These are phyloP conservation scores for Leccinum pellstonianum DNA, from an alignment of 768 basidiomycete genomes.

Conservation along the genomic window DNA sequence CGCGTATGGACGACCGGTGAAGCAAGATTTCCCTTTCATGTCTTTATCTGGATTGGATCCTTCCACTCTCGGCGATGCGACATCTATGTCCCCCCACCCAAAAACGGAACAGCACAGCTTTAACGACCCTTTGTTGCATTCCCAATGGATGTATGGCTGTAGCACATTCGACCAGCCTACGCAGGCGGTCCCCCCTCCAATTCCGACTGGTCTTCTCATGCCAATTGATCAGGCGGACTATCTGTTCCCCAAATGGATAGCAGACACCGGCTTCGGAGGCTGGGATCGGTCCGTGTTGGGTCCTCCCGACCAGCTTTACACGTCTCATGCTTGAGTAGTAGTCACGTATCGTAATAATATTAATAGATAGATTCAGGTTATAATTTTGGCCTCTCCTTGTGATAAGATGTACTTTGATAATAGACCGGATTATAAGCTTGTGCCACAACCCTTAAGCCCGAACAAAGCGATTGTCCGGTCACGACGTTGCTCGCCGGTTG, in stretches of 20 bases:
- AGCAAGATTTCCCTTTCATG: background rate
- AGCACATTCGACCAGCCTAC: background rate
- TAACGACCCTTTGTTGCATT: slow-evolving; percentile 2
- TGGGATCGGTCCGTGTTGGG: slow-evolving; percentile 14
- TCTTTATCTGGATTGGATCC: background rate
- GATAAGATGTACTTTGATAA: too few species aligned
- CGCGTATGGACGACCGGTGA: background rate
- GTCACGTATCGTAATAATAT: background rate
- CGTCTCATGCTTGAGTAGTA: background rate
- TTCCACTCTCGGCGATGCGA: background rate
- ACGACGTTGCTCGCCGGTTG: too few species aligned
- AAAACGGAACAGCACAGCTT: background rate
- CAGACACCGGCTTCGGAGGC: slow-evolving; percentile 9
- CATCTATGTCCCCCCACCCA: background rate
- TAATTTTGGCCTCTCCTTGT: too few species aligned
- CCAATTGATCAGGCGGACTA: background rate
- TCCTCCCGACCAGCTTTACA: background rate
- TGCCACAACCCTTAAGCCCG: too few species aligned
- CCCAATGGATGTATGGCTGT: slow-evolving; percentile 11
- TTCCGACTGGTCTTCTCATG: background rate
- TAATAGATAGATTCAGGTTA: background rate
- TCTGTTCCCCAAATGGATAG: slow-evolving; percentile 20
- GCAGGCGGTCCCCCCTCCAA: background rate
- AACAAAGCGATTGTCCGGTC: too few species aligned
- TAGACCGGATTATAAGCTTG: too few species aligned